Evolutionary conservation across 2,329 filamentous ascomycete species (phyloP), one percentile per base, ranked within the genome.

Genomic region (Colletotrichum horii): DNA sequence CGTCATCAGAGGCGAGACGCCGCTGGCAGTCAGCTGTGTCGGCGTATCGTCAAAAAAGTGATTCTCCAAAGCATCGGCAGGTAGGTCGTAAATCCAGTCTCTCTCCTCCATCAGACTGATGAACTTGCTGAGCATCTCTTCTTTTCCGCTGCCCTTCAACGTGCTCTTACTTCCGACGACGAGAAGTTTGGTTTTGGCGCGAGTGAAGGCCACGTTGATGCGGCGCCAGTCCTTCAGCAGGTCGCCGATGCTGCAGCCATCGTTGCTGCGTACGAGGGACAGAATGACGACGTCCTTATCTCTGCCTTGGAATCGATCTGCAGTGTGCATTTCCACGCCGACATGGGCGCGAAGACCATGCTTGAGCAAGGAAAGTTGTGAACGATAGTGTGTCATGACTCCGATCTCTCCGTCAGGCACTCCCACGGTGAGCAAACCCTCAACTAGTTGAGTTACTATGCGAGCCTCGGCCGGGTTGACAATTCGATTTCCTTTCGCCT

Each of bases 321-420:
- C 96, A 0, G 97, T 98, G 84, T 99, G 96, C 90, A 98, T 96
- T 84, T 99, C 97, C 2, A 99, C 92, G 3, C 91, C 90, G 0
- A 88, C 73, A 79, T 89, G 84, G 56, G 86, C 87, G 36, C 91
- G 91, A 38, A 98, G 90, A 14, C 89, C 89, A 76, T 96, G 92
- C 78, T 95, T 94, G 2, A 99, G 89, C 4, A 98, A 88, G 0
- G 95, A 93, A 2, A 99, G 91, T 83, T 99, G 97, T 8, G 94
- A 96, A 74, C 97, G 94, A 84, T 99, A 99, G 84, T 98, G 96
- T 19, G 97, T 98, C 87, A 99, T 98, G 78, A 99, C 94, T 62
- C 97, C 97, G 72, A 99, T 96, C 68, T 96, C 94, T 0, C 87
- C 86, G 0, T 94, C 90, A 0, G 94, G 87, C 1, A 98, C 90